Conservation (phyloP, 106 monocot genomes). For the Posidonia australis region DNA sequence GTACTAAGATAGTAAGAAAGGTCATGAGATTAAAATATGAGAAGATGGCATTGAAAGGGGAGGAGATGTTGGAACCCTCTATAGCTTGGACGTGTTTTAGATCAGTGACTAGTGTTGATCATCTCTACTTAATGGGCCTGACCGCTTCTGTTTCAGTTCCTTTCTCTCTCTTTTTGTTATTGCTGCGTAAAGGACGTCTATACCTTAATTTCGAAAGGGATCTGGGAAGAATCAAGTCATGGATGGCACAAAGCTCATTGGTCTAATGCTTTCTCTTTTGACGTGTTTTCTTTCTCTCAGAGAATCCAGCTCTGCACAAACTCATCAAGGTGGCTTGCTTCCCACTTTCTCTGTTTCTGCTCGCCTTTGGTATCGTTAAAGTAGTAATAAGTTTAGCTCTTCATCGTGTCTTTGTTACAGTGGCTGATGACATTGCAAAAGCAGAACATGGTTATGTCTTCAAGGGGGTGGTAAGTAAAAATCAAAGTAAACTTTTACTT, state of each 20-base stretch:
- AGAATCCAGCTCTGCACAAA: slow-evolving; percentile 11
- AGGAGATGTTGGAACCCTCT: slow-evolving; percentile 7
- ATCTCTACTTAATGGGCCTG: not conserved
- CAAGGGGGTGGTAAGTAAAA: not conserved
- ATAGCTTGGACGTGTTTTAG: slow-evolving; percentile 25
- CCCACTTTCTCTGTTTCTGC: not conserved
- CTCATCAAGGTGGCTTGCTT: slow-evolving; percentile 7
- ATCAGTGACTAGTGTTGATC: not conserved
- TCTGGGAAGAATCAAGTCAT: slow-evolving; percentile 7
- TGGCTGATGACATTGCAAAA: not conserved
- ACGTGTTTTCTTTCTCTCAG: slow-evolving; percentile 12
- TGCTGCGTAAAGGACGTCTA: slow-evolving; percentile 11
- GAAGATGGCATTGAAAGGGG: not conserved
- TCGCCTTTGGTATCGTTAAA: not conserved
- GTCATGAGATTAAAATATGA: not conserved
- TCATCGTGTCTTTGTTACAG: not conserved
- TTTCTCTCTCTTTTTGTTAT: not conserved
- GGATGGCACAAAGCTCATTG: slow-evolving; percentile 11
- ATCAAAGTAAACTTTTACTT: not conserved
- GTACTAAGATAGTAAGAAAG: not conserved
- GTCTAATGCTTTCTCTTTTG: slow-evolving; percentile 14
- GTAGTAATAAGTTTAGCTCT: too few species aligned
- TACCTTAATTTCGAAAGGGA: not conserved
- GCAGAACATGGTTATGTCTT: not conserved
- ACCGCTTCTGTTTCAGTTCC: not conserved